Percentiles rank a stretch among this genome's conserved stretches.
Evolutionary conservation across 2,329 filamentous ascomycete genomes (phyloP).

Genomic region (Hypoxylon sp.): DNA sequence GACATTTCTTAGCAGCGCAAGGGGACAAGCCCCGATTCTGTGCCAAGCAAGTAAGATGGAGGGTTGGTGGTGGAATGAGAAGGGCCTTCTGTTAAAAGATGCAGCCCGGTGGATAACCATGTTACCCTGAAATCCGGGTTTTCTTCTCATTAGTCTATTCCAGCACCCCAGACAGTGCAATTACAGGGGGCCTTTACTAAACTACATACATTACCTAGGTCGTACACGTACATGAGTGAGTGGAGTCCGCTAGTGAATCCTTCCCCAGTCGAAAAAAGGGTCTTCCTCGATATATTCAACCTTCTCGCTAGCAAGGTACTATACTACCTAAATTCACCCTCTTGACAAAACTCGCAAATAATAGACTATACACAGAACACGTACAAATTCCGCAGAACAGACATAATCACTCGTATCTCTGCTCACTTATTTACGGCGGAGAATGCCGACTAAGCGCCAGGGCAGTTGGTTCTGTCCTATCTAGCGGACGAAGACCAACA

Average conservation of each 20-base stretch:
- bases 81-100: conserved; percentile 35
- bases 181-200: conserved; percentile 36
- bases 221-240: conserved; percentile 2
- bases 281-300: conserved; percentile 11
- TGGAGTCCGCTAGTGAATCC: conserved; percentile 20
- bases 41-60: conserved; percentile 33
- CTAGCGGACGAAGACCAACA: conserved; percentile 1
- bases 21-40: conserved; percentile 30
- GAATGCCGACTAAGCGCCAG: not conserved
- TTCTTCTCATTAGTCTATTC: conserved; percentile 42
- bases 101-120: conserved; percentile 45
- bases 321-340: conserved; percentile 1
- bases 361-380: no score
- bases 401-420: not conserved
- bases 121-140: conserved; percentile 46
- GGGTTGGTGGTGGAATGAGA: conserved; percentile 38
- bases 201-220: conserved; percentile 7
- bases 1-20: conserved; percentile 27
- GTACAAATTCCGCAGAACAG: no score
- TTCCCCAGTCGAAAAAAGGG: conserved; percentile 25
- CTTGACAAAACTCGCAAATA: not conserved
- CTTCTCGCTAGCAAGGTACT: not conserved
- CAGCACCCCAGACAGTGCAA: conserved; percentile 44
- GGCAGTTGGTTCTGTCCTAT: not conserved
- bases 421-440: not conserved